A percentile compares a stretch with the other conserved stretches of the same genome.
Evolutionary conservation across 805 yeast genomes (phyloP).

Genomic region (Saccharomycopsis olivae): DNA sequence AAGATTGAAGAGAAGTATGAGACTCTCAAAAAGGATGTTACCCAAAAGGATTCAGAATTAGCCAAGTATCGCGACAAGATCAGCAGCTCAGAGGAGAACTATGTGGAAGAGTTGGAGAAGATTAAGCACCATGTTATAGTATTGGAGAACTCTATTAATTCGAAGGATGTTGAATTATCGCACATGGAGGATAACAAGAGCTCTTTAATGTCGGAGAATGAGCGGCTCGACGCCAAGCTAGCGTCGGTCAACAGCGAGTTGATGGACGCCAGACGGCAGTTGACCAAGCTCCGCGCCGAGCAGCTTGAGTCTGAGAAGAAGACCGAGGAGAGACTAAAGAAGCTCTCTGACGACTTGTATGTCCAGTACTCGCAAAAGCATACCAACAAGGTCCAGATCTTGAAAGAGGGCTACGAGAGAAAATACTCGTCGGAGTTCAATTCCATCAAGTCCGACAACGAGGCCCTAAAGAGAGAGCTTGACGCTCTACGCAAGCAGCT

Average conservation of each 20-base stretch:
- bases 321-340: slow-evolving; percentile 44
- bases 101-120: slow-evolving; percentile 14
- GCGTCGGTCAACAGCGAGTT: slow-evolving; percentile 23
- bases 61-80: slow-evolving; percentile 5
- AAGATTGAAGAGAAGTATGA: slow-evolving; percentile 5
- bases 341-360: slow-evolving; percentile 60
- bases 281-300: slow-evolving; percentile 7
- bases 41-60: slow-evolving; percentile 5
- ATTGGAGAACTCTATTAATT: slow-evolving; percentile 14
- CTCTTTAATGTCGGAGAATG: slow-evolving; percentile 12
- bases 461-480: slow-evolving; percentile 38
- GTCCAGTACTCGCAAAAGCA: slow-evolving; percentile 70
- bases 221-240: slow-evolving; percentile 18
- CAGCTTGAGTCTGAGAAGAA: slow-evolving; percentile 32
- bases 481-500: slow-evolving; percentile 40
- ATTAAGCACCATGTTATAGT: slow-evolving; percentile 8
- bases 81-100: slow-evolving; percentile 6
- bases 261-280: slow-evolving; percentile 5
- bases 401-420: slow-evolving; percentile 48
- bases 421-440: slow-evolving; percentile 38
- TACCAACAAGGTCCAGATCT: slow-evolving; percentile 53
- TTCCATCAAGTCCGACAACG: slow-evolving; percentile 33
- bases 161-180: slow-evolving; percentile 11
- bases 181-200: slow-evolving; percentile 19
- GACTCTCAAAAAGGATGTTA: slow-evolving; percentile 1